A percentile compares a stretch with the other conserved stretches of the same genome.
Evolutionary conservation across 2,329 filamentous ascomycete species (phyloP).

Genomic region (Paramyrothecium roridum): DNA sequence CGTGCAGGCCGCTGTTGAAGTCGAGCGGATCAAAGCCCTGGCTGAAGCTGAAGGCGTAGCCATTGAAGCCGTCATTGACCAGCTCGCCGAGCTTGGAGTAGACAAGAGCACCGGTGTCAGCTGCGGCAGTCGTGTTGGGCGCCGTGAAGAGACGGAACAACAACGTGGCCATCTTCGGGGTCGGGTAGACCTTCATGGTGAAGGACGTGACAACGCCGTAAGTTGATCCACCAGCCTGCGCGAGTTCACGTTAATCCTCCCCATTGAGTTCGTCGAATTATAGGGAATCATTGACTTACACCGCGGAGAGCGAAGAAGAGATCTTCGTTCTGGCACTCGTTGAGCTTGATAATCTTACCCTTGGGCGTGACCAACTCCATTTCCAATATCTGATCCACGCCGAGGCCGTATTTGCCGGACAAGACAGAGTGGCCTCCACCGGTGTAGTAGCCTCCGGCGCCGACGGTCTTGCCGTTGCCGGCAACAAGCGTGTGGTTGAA

Average conservation of each 20-base stretch:
- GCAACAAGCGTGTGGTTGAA: slow-evolving; percentile 49
- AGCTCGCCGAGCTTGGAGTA: background rate
- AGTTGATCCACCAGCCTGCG: background rate
- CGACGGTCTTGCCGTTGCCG: slow-evolving; percentile 35
- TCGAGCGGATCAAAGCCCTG: background rate
- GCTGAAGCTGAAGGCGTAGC: background rate
- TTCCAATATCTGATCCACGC: slow-evolving; percentile 43
- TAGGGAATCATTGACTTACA: slow-evolving; percentile 31
- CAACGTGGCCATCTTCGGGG: background rate
- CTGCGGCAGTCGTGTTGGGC: background rate
- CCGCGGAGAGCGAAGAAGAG: slow-evolving; percentile 52
- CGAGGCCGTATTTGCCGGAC: slow-evolving; percentile 39
- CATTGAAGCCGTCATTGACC: background rate
- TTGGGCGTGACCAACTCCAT: slow-evolving; percentile 38
- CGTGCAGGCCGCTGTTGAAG: background rate
- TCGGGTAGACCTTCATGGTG: background rate
- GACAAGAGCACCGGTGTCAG: background rate
- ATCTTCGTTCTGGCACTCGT: slow-evolving; percentile 38
- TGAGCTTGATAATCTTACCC: slow-evolving; percentile 38
- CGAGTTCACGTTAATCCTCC: no score
- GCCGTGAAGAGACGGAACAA: background rate
- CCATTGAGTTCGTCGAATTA: no score
- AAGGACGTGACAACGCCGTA: background rate
- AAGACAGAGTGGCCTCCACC: slow-evolving; percentile 40
- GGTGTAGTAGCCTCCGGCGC: background rate